Evolutionary conservation across 164 flowering plant genomes (phyloP), one percentile per base, ranked within the genome.

Genomic region (Aristolochia fimbriata): DNA sequence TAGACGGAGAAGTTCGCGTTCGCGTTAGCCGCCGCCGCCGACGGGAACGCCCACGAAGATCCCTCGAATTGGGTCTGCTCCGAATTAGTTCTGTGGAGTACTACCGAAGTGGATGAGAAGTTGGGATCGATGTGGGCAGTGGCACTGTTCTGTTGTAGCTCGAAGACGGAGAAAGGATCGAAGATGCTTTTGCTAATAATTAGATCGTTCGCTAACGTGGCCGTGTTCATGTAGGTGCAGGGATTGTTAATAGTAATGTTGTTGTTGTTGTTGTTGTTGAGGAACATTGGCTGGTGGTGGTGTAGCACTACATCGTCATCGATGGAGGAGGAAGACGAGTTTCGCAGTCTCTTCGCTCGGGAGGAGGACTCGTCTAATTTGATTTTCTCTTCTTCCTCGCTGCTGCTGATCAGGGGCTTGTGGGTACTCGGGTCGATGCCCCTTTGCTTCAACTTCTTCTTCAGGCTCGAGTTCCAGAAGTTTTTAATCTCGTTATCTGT

Each of bases 401-500:
- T 66, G n/a, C n/a, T n/a, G n/a, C n/a, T n/a, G n/a, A n/a, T n/a
- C 43, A 87, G 20, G 0, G 85, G 86, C 73, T 83, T 77, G 78
- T 91, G 97, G 16, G 96, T 86, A 4, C 68, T 75, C 0, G 97
- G 97, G 69, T 91, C 96, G 55, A 91, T 80, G 3, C 96, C 97
- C 71, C 74, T 85, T 64, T 79, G 86, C 66, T 70, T 70, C 22
- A 91, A 80, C 74, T 86, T 91, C 79, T 88, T 88, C 84, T 83
- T 88, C 72, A 91, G 62, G 55, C 78, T 68, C 6, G 97, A 86
- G 62, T 91, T 88, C 97, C 97, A 91, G 31, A 83, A 81, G 69
- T 91, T 91, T 68, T 91, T 91, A 0, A 91, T 83, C 75, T 90
- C 97, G 59, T 90, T 90, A 47, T 90, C 97, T 21, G 97, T 91